A percentile compares a stretch with the other conserved stretches of the same genome.
Conservation (phyloP, 2,329 filamentous ascomycete genomes). For the Colletotrichum cordylinicola region DNA sequence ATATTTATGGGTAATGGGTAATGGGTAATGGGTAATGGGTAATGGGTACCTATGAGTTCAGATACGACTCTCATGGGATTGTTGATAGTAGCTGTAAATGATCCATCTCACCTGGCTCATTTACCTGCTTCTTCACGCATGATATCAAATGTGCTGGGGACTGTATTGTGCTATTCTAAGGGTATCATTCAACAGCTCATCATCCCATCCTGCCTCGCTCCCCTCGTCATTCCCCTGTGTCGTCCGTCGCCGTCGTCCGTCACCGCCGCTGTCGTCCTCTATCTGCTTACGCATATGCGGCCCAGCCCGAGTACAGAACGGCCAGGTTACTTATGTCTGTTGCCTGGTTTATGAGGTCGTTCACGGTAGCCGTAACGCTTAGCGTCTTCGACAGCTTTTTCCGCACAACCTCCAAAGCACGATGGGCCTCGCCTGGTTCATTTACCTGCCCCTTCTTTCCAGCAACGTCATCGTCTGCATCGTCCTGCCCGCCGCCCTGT, state of each 20-base stretch:
- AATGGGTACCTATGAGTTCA: no score
- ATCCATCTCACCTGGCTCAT: no score
- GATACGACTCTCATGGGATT: no score
- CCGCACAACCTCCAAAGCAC: constrained; percentile 89
- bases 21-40: no score
- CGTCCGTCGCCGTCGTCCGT: not conserved
- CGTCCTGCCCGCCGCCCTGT: constrained; percentile 63
- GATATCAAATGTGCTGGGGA: no score
- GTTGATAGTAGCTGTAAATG: no score
- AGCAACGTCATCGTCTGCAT: constrained; percentile 41
- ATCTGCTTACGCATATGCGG: constrained; percentile 16
- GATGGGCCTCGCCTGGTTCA: constrained; percentile 78
- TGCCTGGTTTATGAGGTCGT: constrained; percentile 95
- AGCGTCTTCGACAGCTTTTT: constrained; percentile 96
- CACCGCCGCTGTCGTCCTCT: not conserved
- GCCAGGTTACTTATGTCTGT: constrained; percentile 93
- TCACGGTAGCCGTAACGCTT: constrained; percentile 94
- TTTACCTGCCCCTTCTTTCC: constrained; percentile 52
- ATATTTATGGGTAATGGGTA: not conserved
- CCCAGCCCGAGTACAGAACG: constrained; percentile 74
- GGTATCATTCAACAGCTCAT: not conserved
- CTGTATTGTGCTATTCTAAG: not conserved
- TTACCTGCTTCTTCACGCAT: no score
- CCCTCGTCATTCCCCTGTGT: not conserved
- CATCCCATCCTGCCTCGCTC: not conserved